Conservation (phyloP, 2,329 filamentous ascomycete species). For the Stachybotrys chartarum region DNA sequence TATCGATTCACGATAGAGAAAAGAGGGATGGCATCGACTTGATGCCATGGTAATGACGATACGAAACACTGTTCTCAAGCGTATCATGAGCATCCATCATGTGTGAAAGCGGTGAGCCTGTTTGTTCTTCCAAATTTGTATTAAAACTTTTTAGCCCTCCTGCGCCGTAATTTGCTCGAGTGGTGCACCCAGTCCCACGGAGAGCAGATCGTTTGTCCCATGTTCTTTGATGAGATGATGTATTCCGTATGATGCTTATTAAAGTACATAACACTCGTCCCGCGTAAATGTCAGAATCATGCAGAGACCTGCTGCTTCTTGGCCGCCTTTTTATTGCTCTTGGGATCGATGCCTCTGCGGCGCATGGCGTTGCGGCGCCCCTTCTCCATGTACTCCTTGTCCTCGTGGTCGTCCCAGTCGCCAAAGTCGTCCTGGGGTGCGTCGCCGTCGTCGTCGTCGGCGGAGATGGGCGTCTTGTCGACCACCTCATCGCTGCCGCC, state of each 20-base stretch:
- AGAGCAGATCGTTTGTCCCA: too few species aligned
- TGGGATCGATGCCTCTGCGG: conserved; percentile 67
- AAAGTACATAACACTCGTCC: too few species aligned
- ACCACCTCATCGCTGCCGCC: conserved; percentile 38
- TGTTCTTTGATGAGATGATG: too few species aligned
- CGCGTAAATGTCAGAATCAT: background rate
- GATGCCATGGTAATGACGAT: background rate
- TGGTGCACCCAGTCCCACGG: too few species aligned
- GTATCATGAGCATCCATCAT: background rate
- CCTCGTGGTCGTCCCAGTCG: conserved; percentile 68
- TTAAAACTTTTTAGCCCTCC: too few species aligned
- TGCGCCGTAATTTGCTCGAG: too few species aligned
- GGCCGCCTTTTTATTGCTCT: conserved; percentile 33
- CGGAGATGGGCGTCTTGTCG: conserved; percentile 62
- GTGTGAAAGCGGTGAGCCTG: too few species aligned
- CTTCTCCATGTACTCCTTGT: conserved; percentile 63
- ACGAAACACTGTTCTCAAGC: background rate
- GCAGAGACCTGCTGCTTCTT: conserved; percentile 12
- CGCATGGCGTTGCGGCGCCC: conserved; percentile 69
- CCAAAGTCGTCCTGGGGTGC: conserved; percentile 56
- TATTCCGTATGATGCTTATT: too few species aligned
- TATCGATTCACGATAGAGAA: background rate
- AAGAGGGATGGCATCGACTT: background rate
- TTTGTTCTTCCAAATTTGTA: too few species aligned
- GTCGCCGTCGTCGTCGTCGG: conserved; percentile 36